Percentiles rank a stretch among this genome's conserved stretches.
Evolutionary conservation across 768 basidiomycete species (phyloP).

Genomic region (Russula abietina): DNA sequence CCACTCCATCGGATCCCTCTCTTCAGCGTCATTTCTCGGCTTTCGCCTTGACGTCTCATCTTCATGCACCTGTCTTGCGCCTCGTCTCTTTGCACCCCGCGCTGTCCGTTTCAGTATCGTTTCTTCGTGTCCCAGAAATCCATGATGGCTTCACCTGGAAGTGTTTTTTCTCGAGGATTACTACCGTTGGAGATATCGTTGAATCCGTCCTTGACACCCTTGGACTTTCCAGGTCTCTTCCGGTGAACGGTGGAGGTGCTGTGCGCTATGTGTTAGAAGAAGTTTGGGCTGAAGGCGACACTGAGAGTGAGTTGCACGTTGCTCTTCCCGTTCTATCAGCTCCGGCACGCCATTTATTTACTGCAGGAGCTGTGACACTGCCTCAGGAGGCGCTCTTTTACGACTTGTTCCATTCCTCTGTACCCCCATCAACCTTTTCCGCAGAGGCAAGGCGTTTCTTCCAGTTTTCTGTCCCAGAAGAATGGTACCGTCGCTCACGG

Average conservation of each 20-base stretch:
- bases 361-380: slow-evolving; percentile 41
- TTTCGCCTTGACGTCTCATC: slow-evolving; percentile 61
- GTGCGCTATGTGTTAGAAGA: slow-evolving; percentile 74
- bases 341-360: background rate
- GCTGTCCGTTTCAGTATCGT: slow-evolving; percentile 47
- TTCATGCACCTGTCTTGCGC: slow-evolving; percentile 60
- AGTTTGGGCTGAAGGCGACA: slow-evolving; percentile 47
- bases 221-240: slow-evolving; percentile 59
- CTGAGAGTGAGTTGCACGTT: slow-evolving; percentile 44
- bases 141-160: slow-evolving; percentile 66
- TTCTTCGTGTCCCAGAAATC: slow-evolving; percentile 70
- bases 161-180: slow-evolving; percentile 54
- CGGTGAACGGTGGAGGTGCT: slow-evolving; percentile 59
- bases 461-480: slow-evolving; percentile 67
- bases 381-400: slow-evolving; percentile 40
- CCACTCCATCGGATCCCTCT: slow-evolving; percentile 32
- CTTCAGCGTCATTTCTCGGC: slow-evolving; percentile 57
- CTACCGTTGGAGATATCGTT: slow-evolving; percentile 51
- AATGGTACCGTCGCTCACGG: slow-evolving; percentile 72
- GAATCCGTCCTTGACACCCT: slow-evolving; percentile 52
- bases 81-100: slow-evolving; percentile 64
- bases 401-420: slow-evolving; percentile 39
- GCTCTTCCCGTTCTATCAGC: background rate
- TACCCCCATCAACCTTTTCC: slow-evolving; percentile 39
- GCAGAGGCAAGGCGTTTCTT: slow-evolving; percentile 41